Evolutionary conservation across 116 monocot species (phyloP).

Genomic region (Phalaenopsis hybrid): DNA sequence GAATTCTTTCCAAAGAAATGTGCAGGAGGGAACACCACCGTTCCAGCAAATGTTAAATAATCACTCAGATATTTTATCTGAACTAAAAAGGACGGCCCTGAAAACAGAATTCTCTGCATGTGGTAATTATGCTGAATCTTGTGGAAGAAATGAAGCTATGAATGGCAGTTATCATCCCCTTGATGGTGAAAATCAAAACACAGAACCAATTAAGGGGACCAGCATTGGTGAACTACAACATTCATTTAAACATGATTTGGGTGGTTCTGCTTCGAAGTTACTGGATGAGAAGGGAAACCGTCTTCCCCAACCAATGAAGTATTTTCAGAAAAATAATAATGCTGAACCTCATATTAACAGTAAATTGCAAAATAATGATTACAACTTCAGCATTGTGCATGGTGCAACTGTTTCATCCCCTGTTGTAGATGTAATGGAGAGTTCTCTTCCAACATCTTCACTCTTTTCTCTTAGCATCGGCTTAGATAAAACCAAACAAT

Average conservation of each 20-base stretch:
- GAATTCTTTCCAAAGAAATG: conserved; percentile 13
- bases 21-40: conserved; percentile 13
- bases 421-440: conserved; percentile 39
- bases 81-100: conserved; percentile 7
- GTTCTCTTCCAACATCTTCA: conserved; percentile 27
- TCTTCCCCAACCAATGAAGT: conserved; percentile 15
- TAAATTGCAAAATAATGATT: not conserved
- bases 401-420: conserved; percentile 23
- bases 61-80: conserved; percentile 7
- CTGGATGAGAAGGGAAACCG: conserved; percentile 18
- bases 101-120: conserved; percentile 5
- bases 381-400: conserved; percentile 4
- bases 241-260: conserved; percentile 20
- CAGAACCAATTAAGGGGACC: not conserved
- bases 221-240: conserved; percentile 21
- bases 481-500: conserved; percentile 15
- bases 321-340: conserved; percentile 18
- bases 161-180: conserved; percentile 2
- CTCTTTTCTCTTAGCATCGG: conserved; percentile 13
- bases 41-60: conserved; percentile 14
- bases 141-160: conserved; percentile 11
- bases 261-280: conserved; percentile 13
- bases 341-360: too few species aligned
- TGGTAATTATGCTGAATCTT: conserved; percentile 24
- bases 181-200: conserved; percentile 14